Conservation (phyloP, 2,329 filamentous ascomycete genomes). For the Calonectria hongkongensis region DNA sequence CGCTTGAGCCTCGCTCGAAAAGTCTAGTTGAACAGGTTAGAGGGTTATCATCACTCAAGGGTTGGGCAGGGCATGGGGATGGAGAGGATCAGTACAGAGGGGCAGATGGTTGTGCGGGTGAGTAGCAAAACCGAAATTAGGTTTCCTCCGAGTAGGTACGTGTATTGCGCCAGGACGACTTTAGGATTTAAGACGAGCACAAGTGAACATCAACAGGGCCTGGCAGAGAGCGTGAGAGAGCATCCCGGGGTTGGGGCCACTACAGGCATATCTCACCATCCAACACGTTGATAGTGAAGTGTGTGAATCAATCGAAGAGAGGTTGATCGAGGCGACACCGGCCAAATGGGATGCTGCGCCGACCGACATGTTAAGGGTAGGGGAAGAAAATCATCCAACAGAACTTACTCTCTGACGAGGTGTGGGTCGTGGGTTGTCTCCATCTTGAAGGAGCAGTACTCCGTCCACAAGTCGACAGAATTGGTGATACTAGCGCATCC, state of each 20-base stretch:
- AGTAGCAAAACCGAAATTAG: constrained; percentile 69
- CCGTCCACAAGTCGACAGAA: constrained; percentile 97
- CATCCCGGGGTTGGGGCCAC: constrained; percentile 75
- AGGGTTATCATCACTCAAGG: constrained; percentile 49
- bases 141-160: constrained; percentile 59
- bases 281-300: constrained; percentile 62
- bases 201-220: constrained; percentile 71
- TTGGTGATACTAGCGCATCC: constrained; percentile 94
- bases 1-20: constrained; percentile 90
- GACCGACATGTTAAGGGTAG: constrained; percentile 77
- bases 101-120: constrained; percentile 70
- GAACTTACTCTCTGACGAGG: constrained; percentile 99
- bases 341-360: constrained; percentile 65
- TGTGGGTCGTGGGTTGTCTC: constrained; percentile 96
- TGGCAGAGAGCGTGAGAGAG: constrained; percentile 80
- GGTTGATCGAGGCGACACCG: constrained; percentile 64
- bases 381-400: constrained; percentile 78
- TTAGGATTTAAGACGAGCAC: constrained; percentile 63
- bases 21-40: constrained; percentile 76
- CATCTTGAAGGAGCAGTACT: constrained; percentile 98
- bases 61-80: constrained; percentile 58
- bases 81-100: constrained; percentile 76
- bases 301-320: constrained; percentile 59
- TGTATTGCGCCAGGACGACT: constrained; percentile 61
- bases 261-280: constrained; percentile 84